phyloP scores from a whole-genome alignment of 1,284 basidiomycete species.

The Leccinum pachyderme region DNA sequence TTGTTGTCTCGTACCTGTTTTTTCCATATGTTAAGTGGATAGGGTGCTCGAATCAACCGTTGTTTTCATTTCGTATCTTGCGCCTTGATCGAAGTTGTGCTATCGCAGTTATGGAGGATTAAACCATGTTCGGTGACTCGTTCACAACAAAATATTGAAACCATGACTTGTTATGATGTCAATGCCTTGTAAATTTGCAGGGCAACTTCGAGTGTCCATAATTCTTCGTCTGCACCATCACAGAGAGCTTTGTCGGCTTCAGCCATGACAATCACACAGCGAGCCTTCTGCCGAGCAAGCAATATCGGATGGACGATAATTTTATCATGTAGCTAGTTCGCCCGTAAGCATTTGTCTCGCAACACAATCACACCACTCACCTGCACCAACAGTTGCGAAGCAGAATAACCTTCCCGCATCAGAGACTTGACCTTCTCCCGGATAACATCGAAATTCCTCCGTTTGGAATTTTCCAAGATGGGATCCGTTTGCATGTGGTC shows the following conservation, averaged over 20 bases:
- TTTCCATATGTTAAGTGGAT: conserved; percentile 9
- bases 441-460: conserved; percentile 67
- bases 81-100: not conserved
- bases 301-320: conserved; percentile 82
- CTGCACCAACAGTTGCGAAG: conserved; percentile 87
- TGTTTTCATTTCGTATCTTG: not conserved
- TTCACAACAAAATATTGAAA: not conserved
- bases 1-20: conserved; percentile 13
- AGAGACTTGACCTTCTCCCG: conserved; percentile 72
- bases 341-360: conserved; percentile 2
- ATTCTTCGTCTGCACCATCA: conserved; percentile 97
- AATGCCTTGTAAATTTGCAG: conserved; percentile 73
- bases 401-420: conserved; percentile 89
- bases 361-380: conserved; percentile 38
- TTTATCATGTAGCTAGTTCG: conserved; percentile 82
- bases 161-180: conserved; percentile 16
- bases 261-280: conserved; percentile 83
- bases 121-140: not conserved
- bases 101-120: not conserved
- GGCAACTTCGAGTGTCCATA: conserved; percentile 90
- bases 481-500: conserved; percentile 53
- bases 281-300: conserved; percentile 79
- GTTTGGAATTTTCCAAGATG: conserved; percentile 28
- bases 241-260: conserved; percentile 96
- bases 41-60: conserved; percentile 13